phyloP scores from a whole-genome alignment of 495 filamentous ascomycete species.

The Aspergillus nidulans region DNA sequence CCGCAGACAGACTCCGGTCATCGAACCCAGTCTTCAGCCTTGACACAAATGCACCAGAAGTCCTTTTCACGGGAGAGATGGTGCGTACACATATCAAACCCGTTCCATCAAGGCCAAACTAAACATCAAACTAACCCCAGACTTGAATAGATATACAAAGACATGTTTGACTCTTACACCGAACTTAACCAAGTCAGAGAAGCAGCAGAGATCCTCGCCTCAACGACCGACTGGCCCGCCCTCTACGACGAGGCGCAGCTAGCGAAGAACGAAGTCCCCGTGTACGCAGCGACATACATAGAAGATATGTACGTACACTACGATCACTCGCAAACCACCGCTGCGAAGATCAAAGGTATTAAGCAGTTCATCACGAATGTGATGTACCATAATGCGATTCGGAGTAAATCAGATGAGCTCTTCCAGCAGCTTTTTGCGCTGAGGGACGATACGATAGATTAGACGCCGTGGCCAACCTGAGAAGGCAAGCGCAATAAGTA shows the following conservation, averaged over 20 bases:
- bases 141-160: constrained; percentile 63
- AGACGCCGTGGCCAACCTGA: too few relatives aligned
- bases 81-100: constrained; percentile 23
- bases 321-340: constrained; percentile 67
- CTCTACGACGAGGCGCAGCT: constrained; percentile 75
- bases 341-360: constrained; percentile 66
- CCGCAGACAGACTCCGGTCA: constrained; percentile 50
- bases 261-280: constrained; percentile 74
- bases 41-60: constrained; percentile 43
- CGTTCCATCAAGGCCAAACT: not conserved
- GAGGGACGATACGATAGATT: constrained; percentile 71
- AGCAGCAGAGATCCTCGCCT: constrained; percentile 67
- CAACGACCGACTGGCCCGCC: constrained; percentile 60
- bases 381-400: constrained; percentile 80
- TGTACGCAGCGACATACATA: constrained; percentile 79
- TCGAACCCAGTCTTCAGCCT: constrained; percentile 41
- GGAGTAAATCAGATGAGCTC: constrained; percentile 68
- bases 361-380: constrained; percentile 81
- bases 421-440: constrained; percentile 65
- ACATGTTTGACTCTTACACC: constrained; percentile 71
- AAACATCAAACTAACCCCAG: constrained; percentile 1
- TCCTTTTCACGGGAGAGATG: constrained; percentile 92
- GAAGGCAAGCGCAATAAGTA: too few relatives aligned
- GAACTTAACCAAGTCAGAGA: constrained; percentile 62
- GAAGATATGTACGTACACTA: constrained; percentile 96